phyloP scores from a whole-genome alignment of 202 grass and related monocot genomes.

The Setaria viridis region DNA sequence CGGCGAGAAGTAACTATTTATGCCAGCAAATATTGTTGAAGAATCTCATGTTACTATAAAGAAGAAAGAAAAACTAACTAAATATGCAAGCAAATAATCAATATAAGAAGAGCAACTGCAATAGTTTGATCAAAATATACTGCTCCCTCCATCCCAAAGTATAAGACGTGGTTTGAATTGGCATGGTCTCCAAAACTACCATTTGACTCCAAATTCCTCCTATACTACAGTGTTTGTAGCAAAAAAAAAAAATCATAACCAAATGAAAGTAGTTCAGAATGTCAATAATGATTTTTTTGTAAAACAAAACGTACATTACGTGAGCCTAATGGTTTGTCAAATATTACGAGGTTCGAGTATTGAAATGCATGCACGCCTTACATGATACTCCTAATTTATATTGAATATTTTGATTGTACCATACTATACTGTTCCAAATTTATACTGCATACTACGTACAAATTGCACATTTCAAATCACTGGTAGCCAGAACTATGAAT shows the following conservation, averaged over 20 bases:
- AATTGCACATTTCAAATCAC: neutral
- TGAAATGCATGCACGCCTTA: neutral
- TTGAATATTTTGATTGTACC: neutral
- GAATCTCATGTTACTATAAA: neutral
- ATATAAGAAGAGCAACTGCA: neutral
- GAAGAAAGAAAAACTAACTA: neutral
- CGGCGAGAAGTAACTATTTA: neutral
- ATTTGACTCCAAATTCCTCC: neutral
- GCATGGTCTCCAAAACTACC: neutral
- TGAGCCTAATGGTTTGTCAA: neutral
- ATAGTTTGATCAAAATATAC: conserved; percentile 3
- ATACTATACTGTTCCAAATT: neutral
- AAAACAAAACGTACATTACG: neutral
- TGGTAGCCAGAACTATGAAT: neutral
- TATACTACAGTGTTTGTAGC: too few relatives aligned
- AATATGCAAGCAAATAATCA: neutral
- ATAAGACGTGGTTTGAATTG: neutral
- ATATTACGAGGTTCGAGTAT: neutral
- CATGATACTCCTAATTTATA: neutral
- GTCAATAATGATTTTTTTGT: neutral
- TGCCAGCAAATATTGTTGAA: neutral
- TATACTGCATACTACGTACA: neutral
- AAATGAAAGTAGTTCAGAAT: neutral
- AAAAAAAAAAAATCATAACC: too few relatives aligned
- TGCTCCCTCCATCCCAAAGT: neutral